Base-by-base conservation (phyloP, 768 basidiomycete genomes). In the Daedaleopsis nitida region DNA sequence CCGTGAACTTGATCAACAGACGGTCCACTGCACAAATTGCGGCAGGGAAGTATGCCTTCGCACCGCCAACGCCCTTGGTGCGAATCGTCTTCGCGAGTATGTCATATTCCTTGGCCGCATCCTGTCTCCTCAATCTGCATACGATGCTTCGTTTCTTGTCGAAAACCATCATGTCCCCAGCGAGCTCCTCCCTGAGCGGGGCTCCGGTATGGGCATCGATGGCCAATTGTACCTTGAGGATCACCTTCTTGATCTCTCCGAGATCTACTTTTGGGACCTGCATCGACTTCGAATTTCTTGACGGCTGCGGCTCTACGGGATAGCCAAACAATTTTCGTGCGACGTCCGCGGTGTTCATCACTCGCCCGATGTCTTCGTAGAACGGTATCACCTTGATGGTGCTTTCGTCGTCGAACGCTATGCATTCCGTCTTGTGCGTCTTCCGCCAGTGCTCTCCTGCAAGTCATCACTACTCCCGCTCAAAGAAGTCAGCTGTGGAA, bases 201-300 rank as follows among this genome's bases (percentile, higher is more conserved):
- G 60, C 49, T 21, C 38, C 45, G 14, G 50, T 56, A 3, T 17
- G 23, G 16, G 37, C 21, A 19, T 53, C 49, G 42, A 72, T 72
- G 0, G 83, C 80, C 0, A 83, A 72, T 64, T 87, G 85, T 0
- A 85, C 74, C 70, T 87, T 87, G 73, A 87, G 74, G 52, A 84
- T 70, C 63, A 84, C 69, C 39, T 67, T 69, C 70, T 83, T 83
- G 5, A 73, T 60, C 49, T 59, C 49, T 12, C 51, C 66, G 67
- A 51, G 27, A 67, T 57, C 3, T 68, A 69, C 49, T 63, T 67
- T 50, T 62, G 66, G 61, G 57, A 64, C n/a, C 51, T 60, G 35
- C 59, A 65, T 34, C 62, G 61, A 19, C 34, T 51, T 58, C 69
- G 60, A 35, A 59, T 72, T 63, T 37, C 60, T 62, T 7, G 42